A percentile compares a stretch with the other conserved stretches of the same genome.
Conservation (phyloP, 768 basidiomycete genomes). For the Suillus paluster region DNA sequence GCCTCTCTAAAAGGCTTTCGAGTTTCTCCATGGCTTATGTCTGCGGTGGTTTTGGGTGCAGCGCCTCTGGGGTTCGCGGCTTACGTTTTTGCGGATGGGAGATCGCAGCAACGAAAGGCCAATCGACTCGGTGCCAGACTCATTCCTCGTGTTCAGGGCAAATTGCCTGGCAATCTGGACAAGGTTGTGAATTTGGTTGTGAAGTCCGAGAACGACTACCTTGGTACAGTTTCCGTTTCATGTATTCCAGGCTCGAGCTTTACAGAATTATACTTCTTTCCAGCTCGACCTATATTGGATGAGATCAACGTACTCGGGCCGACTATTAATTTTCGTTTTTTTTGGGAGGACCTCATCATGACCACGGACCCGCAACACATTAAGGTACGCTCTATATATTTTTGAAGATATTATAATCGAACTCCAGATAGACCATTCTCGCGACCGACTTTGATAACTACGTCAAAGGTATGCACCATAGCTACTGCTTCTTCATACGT, state of each 20-base stretch:
- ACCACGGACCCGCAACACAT: constrained; percentile 55
- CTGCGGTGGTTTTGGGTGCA: constrained; percentile 10
- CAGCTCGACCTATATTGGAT: constrained; percentile 31
- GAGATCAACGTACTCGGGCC: constrained; percentile 29
- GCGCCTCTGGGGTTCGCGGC: constrained; percentile 9
- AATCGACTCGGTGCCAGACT: constrained; percentile 28
- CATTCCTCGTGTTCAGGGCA: constrained; percentile 37
- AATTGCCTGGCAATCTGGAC: constrained; percentile 41
- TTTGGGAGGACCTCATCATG: constrained; percentile 54
- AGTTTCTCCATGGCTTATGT: constrained; percentile 11
- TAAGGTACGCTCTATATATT: constrained; percentile 29
- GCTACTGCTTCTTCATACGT: background rate
- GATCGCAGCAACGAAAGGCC: constrained; percentile 23
- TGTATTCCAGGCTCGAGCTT: background rate
- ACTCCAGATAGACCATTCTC: constrained; percentile 38
- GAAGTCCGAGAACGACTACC: constrained; percentile 35
- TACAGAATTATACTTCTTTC: background rate
- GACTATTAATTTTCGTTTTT: constrained; percentile 45
- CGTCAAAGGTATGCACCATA: constrained; percentile 42
- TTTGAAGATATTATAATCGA: background rate
- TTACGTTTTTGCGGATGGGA: constrained; percentile 8
- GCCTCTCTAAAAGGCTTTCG: constrained; percentile 16
- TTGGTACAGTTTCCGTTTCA: constrained; percentile 29
- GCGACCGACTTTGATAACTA: constrained; percentile 48
- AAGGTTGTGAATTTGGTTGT: constrained; percentile 26